Evolutionary conservation across 345 rosid species (phyloP).

Genomic region (Melaleuca quinquenervia): DNA sequence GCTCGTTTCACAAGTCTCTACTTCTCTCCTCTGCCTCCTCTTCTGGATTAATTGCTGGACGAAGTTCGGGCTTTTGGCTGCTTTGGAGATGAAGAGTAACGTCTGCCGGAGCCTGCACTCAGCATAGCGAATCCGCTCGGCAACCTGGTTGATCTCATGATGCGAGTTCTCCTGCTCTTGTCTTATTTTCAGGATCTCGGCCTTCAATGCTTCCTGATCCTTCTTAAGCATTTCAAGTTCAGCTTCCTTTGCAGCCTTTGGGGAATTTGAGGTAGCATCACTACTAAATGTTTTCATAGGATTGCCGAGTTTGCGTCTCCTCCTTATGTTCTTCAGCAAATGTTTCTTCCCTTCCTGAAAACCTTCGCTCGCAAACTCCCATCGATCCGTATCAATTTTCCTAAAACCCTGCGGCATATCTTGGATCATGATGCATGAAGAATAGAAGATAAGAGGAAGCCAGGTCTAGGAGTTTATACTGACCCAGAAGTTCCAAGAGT

Average conservation of each 20-base stretch:
- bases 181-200: conserved; percentile 29
- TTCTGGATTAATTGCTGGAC: conserved; percentile 23
- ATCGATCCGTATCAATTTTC: conserved; percentile 46
- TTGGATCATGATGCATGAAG: background rate
- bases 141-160: conserved; percentile 15
- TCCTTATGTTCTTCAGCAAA: conserved; percentile 42
- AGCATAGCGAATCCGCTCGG: conserved; percentile 21
- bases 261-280: background rate
- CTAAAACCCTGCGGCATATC: conserved; percentile 37
- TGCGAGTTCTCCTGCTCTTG: conserved; percentile 28
- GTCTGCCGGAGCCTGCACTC: conserved; percentile 36
- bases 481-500: background rate
- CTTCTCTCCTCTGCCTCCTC: conserved; percentile 22
- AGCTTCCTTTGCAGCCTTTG: background rate
- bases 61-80: conserved; percentile 22
- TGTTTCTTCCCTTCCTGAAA: conserved; percentile 45
- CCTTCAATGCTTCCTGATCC: conserved; percentile 21
- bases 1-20: conserved; percentile 7
- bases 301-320: conserved; percentile 20
- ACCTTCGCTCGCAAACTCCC: conserved; percentile 57
- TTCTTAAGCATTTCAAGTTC: conserved; percentile 26
- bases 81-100: conserved; percentile 33
- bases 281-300: background rate
- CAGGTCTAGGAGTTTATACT: background rate
- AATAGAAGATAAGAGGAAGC: background rate